Base-by-base conservation (phyloP, 192 early-diverging fungal genomes). In the Coemansia umbellata region DNA sequence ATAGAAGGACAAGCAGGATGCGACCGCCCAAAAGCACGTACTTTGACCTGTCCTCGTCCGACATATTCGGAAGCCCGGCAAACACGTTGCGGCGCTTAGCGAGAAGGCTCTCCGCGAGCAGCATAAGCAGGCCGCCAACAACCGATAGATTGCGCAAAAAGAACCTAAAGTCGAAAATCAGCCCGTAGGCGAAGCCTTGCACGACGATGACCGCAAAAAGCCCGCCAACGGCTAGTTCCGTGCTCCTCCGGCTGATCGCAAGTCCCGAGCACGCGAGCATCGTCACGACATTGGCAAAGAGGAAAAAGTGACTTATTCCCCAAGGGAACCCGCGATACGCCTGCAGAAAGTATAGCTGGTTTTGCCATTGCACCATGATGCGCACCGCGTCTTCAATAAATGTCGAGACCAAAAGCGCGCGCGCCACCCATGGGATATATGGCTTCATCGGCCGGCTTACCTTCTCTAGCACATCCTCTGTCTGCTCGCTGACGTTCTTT, bases 71-170 rank as follows among this genome's bases (percentile, higher is more conserved):
- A 33, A 98, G 66, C 5, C 88, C 93, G 8, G 92, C 87, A 81
- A 96, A 97, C 40, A 94, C 81, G 35, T 51, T 80, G 26, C 86
- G 85, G 22, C 84, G 83, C 24, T 80, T 79, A 26, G 82, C 78
- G 47, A 79, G 64, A 48, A 89, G 65, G 17, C 80, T 51, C 60
- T 97, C 95, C 9, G 93, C 91, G 28, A 98, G 78, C 11, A 98
- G 82, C 90, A 98, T 94, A 60, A 97, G 69, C 21, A 98, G 82
- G 11, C 95, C 95, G 28, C 95, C 95, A 40, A 85, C 76, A 21
- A 98, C 89, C n/a, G 93, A 93, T 18, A 98, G 75, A 55, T 90
- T 90, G 45, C 95, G 90, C 54, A 97, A 70, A 60, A 98, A 90
- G 69, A 97, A 95, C 48, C 78, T 77, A 35, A 88, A 50, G 65